Evolutionary conservation across 2,329 filamentous ascomycete genomes (phyloP).

Genomic region (Beauveria medogensis): DNA sequence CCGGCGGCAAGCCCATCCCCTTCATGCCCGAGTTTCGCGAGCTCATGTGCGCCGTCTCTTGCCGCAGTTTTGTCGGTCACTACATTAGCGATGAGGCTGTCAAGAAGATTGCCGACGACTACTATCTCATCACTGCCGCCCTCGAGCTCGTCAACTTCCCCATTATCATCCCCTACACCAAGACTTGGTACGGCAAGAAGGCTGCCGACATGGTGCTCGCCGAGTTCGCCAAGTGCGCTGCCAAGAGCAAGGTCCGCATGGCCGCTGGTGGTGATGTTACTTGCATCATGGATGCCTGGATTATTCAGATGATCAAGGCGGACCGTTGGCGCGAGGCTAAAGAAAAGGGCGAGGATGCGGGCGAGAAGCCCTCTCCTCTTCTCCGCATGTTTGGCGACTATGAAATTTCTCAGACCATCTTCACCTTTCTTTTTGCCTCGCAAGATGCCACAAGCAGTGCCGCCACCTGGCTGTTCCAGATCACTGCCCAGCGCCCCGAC

Average conservation of each 20-base stretch:
- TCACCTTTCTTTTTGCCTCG: constrained; percentile 94
- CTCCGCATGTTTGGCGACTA: constrained; percentile 83
- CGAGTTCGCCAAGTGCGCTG: constrained; percentile 85
- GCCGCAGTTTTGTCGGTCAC: constrained; percentile 93
- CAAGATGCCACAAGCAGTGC: constrained; percentile 96
- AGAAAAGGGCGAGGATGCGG: constrained; percentile 59
- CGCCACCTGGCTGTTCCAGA: constrained; percentile 90
- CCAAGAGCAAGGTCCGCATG: constrained; percentile 90
- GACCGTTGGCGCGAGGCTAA: constrained; percentile 72
- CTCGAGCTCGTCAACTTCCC: constrained; percentile 98
- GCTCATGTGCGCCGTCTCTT: constrained; percentile 88
- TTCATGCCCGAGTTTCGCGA: constrained; percentile 94
- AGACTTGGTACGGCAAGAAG: constrained; percentile 96
- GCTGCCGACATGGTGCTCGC: constrained; percentile 84
- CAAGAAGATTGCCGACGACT: constrained; percentile 93
- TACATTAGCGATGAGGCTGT: constrained; percentile 87
- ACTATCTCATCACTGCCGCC: constrained; percentile 91
- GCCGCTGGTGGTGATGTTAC: constrained; percentile 74
- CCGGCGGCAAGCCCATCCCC: constrained; percentile 64
- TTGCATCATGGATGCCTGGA: constrained; percentile 95
- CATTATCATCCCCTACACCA: constrained; percentile 89
- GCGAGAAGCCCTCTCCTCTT: constrained; percentile 73
- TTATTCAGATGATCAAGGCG: constrained; percentile 80
- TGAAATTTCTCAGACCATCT: constrained; percentile 87
- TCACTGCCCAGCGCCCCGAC: constrained; percentile 88